A percentile compares a stretch with the other conserved stretches of the same genome.
Conservation (phyloP, 139 green algal genomes). For the Microglena sp. region DNA sequence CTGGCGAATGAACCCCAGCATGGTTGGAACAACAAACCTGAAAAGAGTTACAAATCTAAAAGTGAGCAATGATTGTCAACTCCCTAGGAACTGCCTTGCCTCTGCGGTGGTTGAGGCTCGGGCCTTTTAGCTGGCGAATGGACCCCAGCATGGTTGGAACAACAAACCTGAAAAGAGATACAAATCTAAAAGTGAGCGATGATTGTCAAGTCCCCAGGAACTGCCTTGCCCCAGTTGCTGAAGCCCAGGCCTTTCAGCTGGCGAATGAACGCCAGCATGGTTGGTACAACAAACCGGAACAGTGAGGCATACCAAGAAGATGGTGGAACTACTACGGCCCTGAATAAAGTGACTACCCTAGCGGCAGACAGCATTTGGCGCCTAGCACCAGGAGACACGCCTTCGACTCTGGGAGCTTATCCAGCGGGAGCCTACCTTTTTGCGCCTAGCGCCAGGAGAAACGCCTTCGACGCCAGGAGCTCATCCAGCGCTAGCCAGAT, state of each 20-base stretch:
- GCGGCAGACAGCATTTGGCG: too few relatives aligned
- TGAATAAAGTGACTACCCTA: too few relatives aligned
- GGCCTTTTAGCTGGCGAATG: slow-evolving; percentile 46
- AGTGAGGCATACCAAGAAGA: slow-evolving; percentile 12
- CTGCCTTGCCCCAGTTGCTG: slow-evolving; percentile 8
- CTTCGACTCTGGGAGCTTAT: not conserved
- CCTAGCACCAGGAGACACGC: not conserved
- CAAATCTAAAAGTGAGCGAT: not conserved
- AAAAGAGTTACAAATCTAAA: not conserved
- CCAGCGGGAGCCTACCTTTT: slow-evolving; percentile 1
- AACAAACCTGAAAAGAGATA: slow-evolving; percentile 33
- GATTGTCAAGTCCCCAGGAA: not conserved
- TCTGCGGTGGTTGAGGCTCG: slow-evolving; percentile 25
- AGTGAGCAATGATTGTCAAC: not conserved
- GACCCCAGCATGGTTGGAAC: slow-evolving; percentile 62
- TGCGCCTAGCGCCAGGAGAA: slow-evolving; percentile 4
- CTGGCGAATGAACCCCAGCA: slow-evolving; percentile 67
- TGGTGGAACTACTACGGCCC: too few relatives aligned
- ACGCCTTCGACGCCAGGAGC: too few relatives aligned
- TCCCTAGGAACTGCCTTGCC: not conserved
- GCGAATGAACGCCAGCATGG: slow-evolving; percentile 61
- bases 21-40: slow-evolving; percentile 49
- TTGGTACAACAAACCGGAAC: slow-evolving; percentile 45
- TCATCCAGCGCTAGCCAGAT: too few relatives aligned
- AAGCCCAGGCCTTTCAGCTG: slow-evolving; percentile 53